Conservation (phyloP, 2,329 filamentous ascomycete species). For the Rutstroemia sp. region DNA sequence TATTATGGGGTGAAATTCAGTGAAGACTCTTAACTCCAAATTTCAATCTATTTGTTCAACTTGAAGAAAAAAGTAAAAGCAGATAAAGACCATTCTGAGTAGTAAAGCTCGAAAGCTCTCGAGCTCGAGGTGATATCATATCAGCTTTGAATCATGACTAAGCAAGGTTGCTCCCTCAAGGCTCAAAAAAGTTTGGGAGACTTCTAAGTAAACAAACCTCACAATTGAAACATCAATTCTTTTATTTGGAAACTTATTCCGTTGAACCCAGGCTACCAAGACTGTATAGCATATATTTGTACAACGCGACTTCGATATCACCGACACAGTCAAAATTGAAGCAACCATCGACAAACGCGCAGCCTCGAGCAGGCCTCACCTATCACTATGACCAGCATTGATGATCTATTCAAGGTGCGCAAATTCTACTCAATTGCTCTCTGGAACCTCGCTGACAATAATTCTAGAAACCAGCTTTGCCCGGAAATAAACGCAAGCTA, state of each 20-base stretch:
- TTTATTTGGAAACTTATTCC: not conserved
- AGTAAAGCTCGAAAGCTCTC: not conserved
- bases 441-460: conserved; percentile 4
- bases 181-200: not conserved
- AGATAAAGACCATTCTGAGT: not conserved
- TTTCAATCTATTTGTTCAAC: no score
- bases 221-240: not conserved
- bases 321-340: not conserved
- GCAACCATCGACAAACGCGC: not conserved
- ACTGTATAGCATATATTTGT: not conserved
- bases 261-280: not conserved
- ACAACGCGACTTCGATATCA: not conserved
- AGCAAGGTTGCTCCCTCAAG: not conserved
- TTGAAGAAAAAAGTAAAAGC: not conserved
- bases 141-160: not conserved
- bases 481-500: conserved; percentile 53
- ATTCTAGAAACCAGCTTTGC: conserved; percentile 28
- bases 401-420: conserved; percentile 26
- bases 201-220: not conserved
- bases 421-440: not conserved
- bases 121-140: not conserved
- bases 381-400: conserved; percentile 24
- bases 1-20: no score
- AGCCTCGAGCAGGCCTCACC: conserved; percentile 4
- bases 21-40: no score